A percentile compares a stretch with the other conserved stretches of the same genome.
These are phyloP conservation scores for Pisolithus tinctorius DNA, from an alignment of 768 basidiomycete species.

Conservation along the genomic window DNA sequence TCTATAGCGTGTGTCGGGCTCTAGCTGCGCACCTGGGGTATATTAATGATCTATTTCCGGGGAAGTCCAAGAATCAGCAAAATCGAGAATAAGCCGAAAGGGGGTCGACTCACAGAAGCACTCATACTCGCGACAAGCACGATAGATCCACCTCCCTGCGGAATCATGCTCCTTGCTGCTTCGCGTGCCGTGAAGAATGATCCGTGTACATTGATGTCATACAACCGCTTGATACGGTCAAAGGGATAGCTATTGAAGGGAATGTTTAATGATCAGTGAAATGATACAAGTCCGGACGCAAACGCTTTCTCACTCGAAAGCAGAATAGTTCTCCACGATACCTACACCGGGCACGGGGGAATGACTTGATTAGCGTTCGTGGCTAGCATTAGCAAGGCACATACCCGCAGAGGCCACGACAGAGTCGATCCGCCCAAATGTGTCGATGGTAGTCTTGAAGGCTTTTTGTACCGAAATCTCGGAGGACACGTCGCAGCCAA, in stretches of 20 bases:
- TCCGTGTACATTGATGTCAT: slow-evolving; percentile 92
- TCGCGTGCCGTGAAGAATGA: slow-evolving; percentile 95
- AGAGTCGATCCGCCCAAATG: slow-evolving; percentile 67
- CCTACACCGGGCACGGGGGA: slow-evolving; percentile 35
- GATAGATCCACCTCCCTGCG: slow-evolving; percentile 70
- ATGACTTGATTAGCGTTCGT: background rate
- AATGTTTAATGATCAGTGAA: too few relatives aligned
- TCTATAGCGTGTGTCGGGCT: background rate
- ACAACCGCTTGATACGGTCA: slow-evolving; percentile 75
- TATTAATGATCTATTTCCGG: slow-evolving; percentile 67
- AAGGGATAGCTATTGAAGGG: slow-evolving; percentile 61
- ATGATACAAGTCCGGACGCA: too few relatives aligned
- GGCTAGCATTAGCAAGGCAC: slow-evolving; percentile 8
- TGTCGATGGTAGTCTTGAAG: slow-evolving; percentile 56
- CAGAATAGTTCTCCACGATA: slow-evolving; percentile 83
- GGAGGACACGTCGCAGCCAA: slow-evolving; percentile 84
- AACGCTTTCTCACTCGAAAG: slow-evolving; percentile 57
- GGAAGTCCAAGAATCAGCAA: slow-evolving; percentile 2
- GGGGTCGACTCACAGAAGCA: slow-evolving; percentile 54
- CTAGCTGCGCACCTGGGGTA: slow-evolving; percentile 59
- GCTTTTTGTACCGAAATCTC: slow-evolving; percentile 73
- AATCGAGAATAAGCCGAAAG: background rate
- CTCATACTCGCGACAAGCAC: slow-evolving; percentile 89
- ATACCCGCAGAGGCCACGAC: slow-evolving; percentile 86
- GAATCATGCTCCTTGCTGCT: slow-evolving; percentile 88